A percentile compares a stretch with the other conserved stretches of the same genome.
Conservation (phyloP, 1,284 basidiomycete species). For the Cryptococcus maquisensis region DNA sequence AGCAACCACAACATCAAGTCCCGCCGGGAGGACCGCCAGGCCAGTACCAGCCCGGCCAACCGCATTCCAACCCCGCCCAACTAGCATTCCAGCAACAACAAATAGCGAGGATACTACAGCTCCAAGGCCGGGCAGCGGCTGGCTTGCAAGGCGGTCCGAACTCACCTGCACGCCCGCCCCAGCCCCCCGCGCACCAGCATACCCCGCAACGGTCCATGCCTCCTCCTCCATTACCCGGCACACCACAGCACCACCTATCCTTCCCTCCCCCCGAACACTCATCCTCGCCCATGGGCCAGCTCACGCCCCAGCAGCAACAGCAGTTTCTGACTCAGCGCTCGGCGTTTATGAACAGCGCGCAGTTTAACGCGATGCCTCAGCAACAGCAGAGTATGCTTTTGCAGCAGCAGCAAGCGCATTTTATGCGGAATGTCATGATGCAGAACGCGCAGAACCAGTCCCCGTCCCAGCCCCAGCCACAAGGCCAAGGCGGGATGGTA, state of each 20-base stretch:
- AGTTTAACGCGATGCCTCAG: slow-evolving; percentile 28
- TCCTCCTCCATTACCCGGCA: slow-evolving; percentile 23
- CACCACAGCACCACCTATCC: slow-evolving; percentile 2
- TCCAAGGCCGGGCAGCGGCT: too few species aligned
- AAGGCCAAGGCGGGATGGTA: slow-evolving; percentile 1
- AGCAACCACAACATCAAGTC: slow-evolving; percentile 18
- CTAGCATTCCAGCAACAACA: slow-evolving; percentile 17
- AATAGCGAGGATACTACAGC: background rate
- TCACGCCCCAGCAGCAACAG: slow-evolving; percentile 36
- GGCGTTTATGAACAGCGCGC: slow-evolving; percentile 18
- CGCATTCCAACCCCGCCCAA: slow-evolving; percentile 15
- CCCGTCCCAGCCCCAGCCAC: slow-evolving; percentile 5
- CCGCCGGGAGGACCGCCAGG: slow-evolving; percentile 31
- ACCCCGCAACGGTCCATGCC: slow-evolving; percentile 12
- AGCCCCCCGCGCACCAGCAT: slow-evolving; percentile 9
- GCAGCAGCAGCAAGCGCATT: slow-evolving; percentile 27
- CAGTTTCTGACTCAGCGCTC: slow-evolving; percentile 23
- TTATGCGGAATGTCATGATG: slow-evolving; percentile 23
- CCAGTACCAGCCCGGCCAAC: slow-evolving; percentile 8
- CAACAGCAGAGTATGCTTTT: slow-evolving; percentile 37
- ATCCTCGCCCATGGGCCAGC: slow-evolving; percentile 10
- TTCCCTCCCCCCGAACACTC: background rate
- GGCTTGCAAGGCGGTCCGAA: too few species aligned
- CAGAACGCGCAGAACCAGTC: slow-evolving; percentile 15
- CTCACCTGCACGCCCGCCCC: background rate